Conservation (phyloP, 257 asterid species). For the Verbena officinalis region DNA sequence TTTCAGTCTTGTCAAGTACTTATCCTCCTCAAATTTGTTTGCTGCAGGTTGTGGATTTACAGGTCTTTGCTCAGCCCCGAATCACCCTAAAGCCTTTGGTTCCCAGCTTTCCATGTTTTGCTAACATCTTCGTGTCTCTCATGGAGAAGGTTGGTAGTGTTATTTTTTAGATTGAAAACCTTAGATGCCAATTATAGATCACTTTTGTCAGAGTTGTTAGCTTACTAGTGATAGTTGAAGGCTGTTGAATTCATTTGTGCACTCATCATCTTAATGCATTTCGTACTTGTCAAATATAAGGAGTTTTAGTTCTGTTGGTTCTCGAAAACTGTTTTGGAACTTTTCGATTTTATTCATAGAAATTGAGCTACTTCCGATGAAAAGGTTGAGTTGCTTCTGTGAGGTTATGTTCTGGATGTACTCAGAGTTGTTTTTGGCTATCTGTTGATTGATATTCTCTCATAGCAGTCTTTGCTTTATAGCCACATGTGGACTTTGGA, state of each 20-base stretch:
- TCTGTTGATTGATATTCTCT: constrained; percentile 18
- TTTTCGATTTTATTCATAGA: no score
- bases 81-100: constrained; percentile 97
- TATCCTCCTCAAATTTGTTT: background rate
- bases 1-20: no score
- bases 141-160: constrained; percentile 61
- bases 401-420: constrained; percentile 4
- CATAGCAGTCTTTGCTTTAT: constrained; percentile 15
- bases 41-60: constrained; percentile 90
- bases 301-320: no score
- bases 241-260: background rate
- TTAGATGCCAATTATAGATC: background rate
- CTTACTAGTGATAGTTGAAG: background rate
- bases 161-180: background rate
- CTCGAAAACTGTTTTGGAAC: no score
- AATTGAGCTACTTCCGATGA: no score
- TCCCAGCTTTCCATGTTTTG: constrained; percentile 98
- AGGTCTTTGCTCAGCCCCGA: constrained; percentile 92
- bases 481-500: constrained; percentile 99
- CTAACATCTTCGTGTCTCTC: constrained; percentile 57
- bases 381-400: constrained; percentile 16
- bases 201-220: background rate
- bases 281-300: no score
- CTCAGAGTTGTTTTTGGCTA: background rate
- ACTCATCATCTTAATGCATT: background rate